These are phyloP conservation scores for Jaminaea rosea DNA, from an alignment of 1,284 basidiomycete genomes.

Conservation along the genomic window DNA sequence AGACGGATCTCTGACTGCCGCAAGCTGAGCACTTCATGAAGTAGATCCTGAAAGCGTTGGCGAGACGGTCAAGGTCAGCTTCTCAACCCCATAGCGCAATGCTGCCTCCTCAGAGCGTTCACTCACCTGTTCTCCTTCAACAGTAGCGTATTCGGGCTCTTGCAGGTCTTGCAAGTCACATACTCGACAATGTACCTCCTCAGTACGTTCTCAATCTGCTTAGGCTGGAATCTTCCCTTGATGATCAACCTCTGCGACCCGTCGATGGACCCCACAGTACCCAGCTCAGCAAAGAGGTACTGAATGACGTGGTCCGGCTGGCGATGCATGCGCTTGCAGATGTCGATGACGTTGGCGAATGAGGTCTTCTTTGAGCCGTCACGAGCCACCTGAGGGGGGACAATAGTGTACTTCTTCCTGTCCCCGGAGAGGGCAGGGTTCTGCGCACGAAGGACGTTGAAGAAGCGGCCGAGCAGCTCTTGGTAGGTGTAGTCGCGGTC, in stretches of 20 bases:
- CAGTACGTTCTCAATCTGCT: conserved; percentile 95
- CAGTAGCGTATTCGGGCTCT: conserved; percentile 90
- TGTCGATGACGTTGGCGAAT: conserved; percentile 92
- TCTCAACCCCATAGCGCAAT: too few relatives aligned
- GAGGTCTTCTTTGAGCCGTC: conserved; percentile 94
- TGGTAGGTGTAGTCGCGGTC: conserved; percentile 91
- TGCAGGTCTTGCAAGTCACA: conserved; percentile 99
- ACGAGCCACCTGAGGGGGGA: conserved; percentile 85
- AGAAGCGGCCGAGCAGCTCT: conserved; percentile 91
- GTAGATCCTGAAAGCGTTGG: too few relatives aligned
- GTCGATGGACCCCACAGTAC: conserved; percentile 91
- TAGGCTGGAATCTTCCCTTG: conserved; percentile 95
- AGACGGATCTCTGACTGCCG: conserved; percentile 82
- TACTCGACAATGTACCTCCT: conserved; percentile 98
- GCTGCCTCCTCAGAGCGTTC: too few relatives aligned
- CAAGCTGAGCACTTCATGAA: conserved; percentile 97
- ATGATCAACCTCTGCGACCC: conserved; percentile 87
- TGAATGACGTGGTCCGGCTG: conserved; percentile 98
- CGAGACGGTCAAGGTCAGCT: too few relatives aligned
- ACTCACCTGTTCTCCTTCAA: conserved; percentile 97
- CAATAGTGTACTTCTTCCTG: conserved; percentile 88
- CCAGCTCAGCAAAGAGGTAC: conserved; percentile 96
- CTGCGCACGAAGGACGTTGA: conserved; percentile 78
- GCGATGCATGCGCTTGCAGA: conserved; percentile 97
- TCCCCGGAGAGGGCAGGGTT: conserved; percentile 74